These are phyloP conservation scores for Cerioporus squamosus DNA, from an alignment of 1,284 basidiomycete genomes.

Conservation along the genomic window DNA sequence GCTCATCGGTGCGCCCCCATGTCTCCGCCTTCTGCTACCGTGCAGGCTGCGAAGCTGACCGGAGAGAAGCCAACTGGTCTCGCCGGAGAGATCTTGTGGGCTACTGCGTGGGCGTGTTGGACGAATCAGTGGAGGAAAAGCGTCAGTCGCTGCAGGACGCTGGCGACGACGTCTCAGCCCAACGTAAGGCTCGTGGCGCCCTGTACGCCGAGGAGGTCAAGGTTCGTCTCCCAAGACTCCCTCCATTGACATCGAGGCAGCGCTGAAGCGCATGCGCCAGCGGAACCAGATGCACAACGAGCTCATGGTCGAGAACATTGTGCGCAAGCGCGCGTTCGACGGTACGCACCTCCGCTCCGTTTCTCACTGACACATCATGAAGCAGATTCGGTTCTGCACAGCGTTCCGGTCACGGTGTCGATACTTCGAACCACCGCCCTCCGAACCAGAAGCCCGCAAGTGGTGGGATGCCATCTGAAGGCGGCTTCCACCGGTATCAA, in stretches of 20 bases:
- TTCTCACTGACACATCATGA: constrained; percentile 16
- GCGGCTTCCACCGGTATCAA: neutral
- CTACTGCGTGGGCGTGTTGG: constrained; percentile 79
- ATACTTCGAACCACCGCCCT: constrained; percentile 74
- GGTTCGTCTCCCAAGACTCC: constrained; percentile 45
- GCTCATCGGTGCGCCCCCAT: constrained; percentile 67
- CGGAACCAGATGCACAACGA: constrained; percentile 83
- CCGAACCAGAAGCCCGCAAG: constrained; percentile 62
- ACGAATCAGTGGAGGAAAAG: constrained; percentile 67
- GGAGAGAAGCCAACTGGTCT: constrained; percentile 78
- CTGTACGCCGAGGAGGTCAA: constrained; percentile 77
- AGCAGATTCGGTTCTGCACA: constrained; percentile 37
- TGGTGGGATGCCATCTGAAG: constrained; percentile 70
- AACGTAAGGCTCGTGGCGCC: constrained; percentile 56
- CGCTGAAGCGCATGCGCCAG: constrained; percentile 42
- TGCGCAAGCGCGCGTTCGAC: constrained; percentile 77
- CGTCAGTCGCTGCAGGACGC: constrained; percentile 48
- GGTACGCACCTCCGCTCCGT: constrained; percentile 49
- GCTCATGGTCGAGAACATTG: constrained; percentile 78
- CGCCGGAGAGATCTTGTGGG: constrained; percentile 78
- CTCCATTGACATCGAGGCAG: constrained; percentile 17
- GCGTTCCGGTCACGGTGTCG: constrained; percentile 84
- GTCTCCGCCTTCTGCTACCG: constrained; percentile 1
- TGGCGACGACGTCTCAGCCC: constrained; percentile 46
- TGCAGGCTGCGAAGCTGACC: neutral